A percentile compares a stretch with the other conserved stretches of the same genome.
These are phyloP conservation scores for Eleusine coracana DNA, from an alignment of 176 grass and related monocot genomes.

Conservation along the genomic window DNA sequence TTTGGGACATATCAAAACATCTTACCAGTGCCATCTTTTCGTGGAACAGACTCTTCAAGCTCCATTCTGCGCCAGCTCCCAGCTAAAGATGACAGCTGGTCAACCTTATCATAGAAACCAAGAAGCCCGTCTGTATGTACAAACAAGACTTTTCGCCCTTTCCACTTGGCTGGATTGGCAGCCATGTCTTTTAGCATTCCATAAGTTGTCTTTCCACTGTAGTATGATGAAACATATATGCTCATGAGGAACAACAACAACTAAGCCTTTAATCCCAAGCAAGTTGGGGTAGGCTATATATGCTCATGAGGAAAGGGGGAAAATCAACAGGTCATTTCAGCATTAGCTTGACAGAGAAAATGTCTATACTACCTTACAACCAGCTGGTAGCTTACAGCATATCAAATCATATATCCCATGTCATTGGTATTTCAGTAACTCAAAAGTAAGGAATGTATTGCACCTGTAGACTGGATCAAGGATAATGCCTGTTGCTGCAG, in stretches of 20 bases:
- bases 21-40: constrained; percentile 81
- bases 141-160: constrained; percentile 75
- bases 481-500: constrained; percentile 78
- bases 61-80: constrained; percentile 85
- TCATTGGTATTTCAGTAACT: neutral
- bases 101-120: constrained; percentile 84
- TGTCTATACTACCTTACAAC: neutral
- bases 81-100: constrained; percentile 63
- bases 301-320: neutral
- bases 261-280: no score
- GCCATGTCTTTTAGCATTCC: constrained; percentile 84
- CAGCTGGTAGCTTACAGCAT: neutral
- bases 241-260: no score
- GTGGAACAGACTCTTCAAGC: constrained; percentile 67
- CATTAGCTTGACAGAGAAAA: constrained; percentile 1
- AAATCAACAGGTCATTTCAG: neutral
- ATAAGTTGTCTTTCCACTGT: constrained; percentile 74
- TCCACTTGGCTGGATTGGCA: constrained; percentile 72
- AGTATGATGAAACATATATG: neutral
- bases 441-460: neutral
- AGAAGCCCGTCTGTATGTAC: constrained; percentile 89
- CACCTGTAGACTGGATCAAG: constrained; percentile 99
- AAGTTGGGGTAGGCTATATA: no score
- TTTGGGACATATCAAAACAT: constrained; percentile 72
- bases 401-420: neutral